phyloP scores from a whole-genome alignment of 441 rosid species.

The Corymbia calophylla region DNA sequence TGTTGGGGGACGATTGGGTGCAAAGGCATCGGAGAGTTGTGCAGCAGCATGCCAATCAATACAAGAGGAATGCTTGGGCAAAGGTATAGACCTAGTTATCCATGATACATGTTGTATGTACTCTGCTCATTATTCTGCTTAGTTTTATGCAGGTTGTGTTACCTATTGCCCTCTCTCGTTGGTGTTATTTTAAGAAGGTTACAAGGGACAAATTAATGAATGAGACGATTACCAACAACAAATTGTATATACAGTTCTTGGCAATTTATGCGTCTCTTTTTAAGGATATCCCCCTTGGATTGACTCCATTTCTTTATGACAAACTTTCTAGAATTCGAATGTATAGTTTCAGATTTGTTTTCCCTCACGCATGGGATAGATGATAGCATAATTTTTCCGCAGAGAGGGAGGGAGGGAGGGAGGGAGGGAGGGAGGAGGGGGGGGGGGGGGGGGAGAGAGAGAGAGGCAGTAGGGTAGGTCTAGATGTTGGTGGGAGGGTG shows the following conservation, averaged over 20 bases:
- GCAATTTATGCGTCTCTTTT: not conserved
- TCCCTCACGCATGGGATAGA: not conserved
- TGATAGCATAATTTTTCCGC: not conserved
- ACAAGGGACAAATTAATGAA: not conserved
- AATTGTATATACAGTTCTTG: not conserved
- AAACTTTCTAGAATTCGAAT: not conserved
- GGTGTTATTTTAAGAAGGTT: not conserved
- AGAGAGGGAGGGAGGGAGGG: not conserved
- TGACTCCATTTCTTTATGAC: not conserved
- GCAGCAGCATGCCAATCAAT: constrained; percentile 97
- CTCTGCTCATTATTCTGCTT: not conserved
- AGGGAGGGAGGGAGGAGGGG: not conserved
- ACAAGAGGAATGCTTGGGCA: constrained; percentile 88
- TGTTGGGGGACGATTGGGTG: constrained; percentile 99
- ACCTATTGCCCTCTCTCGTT: not conserved
- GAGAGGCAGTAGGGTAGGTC: too few species aligned
- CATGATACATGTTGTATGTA: not conserved
- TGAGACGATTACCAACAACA: not conserved
- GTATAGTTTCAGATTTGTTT: not conserved
- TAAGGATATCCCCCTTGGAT: not conserved
- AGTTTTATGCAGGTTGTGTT: not conserved
- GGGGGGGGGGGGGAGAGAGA: too few species aligned
- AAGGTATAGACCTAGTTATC: constrained; percentile 40
- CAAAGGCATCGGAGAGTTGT: constrained; percentile 95
- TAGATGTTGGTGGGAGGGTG: not conserved